Conservation (phyloP, 371 early-diverging fungal species). For the Circinella umbellata region DNA sequence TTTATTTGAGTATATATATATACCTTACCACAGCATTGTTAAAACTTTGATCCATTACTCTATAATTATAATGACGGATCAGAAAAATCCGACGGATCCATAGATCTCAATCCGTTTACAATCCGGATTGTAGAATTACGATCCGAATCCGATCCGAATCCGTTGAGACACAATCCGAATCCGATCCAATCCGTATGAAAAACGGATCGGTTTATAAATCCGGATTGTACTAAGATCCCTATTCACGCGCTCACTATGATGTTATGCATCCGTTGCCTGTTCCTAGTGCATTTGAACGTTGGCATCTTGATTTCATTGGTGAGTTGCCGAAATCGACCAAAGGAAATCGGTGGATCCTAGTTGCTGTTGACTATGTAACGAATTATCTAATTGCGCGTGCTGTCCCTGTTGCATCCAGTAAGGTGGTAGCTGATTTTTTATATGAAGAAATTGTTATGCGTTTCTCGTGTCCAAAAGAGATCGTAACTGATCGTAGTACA, state of each 20-base stretch:
- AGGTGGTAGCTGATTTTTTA: conserved; percentile 18
- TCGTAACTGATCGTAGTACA: conserved; percentile 28
- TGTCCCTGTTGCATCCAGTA: conserved; percentile 30
- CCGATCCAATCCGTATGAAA: no score
- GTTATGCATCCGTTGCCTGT: conserved; percentile 15
- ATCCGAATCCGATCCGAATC: no score
- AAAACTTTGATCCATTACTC: no score
- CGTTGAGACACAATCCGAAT: no score
- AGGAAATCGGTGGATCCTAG: conserved; percentile 28
- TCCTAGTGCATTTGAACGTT: conserved; percentile 17
- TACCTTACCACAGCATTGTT: no score
- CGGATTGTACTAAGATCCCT: no score
- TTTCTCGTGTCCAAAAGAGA: conserved; percentile 35
- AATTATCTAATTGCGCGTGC: conserved; percentile 46
- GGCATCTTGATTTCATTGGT: conserved; percentile 36
- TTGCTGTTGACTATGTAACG: conserved; percentile 45
- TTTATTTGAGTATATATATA: no score
- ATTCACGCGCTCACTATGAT: conserved; percentile 6
- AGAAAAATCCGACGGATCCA: no score
- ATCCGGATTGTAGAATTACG: no score
- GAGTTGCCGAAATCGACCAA: conserved; percentile 22
- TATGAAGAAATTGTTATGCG: conserved; percentile 37
- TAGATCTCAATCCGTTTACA: no score
- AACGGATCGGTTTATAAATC: no score
- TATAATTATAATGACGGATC: no score